These are phyloP conservation scores for Skeletonema menzelii DNA, from an alignment of 108 stramenopile species.

Conservation along the genomic window DNA sequence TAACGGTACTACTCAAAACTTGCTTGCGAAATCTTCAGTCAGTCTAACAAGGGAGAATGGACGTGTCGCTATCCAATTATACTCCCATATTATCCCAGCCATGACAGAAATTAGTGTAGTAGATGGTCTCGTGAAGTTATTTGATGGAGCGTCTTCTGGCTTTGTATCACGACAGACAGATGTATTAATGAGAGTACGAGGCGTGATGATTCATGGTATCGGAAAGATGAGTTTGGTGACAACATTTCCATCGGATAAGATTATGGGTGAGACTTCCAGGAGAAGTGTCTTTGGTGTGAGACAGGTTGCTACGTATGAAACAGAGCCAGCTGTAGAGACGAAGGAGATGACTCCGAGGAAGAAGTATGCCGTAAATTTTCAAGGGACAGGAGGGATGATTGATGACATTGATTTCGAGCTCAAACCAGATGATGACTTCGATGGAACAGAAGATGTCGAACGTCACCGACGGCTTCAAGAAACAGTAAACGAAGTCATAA, in stretches of 20 bases:
- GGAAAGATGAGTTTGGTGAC: conserved; percentile 77
- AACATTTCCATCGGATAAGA: conserved; percentile 3
- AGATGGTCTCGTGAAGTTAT: conserved; percentile 84
- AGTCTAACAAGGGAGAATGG: conserved; percentile 60
- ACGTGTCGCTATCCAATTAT: conserved; percentile 70
- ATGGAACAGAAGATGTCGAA: conserved; percentile 1
- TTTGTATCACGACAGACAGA: conserved; percentile 69
- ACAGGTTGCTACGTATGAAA: neutral
- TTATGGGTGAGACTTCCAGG: neutral
- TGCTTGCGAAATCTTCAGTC: conserved; percentile 7
- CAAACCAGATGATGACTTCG: neutral
- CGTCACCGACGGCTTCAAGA: conserved; percentile 35
- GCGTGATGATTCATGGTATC: conserved; percentile 70
- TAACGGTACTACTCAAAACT: neutral
- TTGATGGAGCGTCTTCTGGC: conserved; percentile 58
- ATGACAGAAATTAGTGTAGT: conserved; percentile 80
- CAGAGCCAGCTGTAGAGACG: neutral
- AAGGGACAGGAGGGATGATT: neutral
- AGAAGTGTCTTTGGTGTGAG: conserved; percentile 25
- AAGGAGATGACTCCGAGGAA: neutral
- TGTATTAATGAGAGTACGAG: conserved; percentile 63
- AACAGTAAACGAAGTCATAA: conserved; percentile 5
- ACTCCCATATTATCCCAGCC: conserved; percentile 70
- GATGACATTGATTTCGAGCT: neutral
- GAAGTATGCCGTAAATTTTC: neutral